Evolutionary conservation across 495 filamentous ascomycete genomes (phyloP), one percentile per base, ranked within the genome.

Genomic region (Halenospora varia): DNA sequence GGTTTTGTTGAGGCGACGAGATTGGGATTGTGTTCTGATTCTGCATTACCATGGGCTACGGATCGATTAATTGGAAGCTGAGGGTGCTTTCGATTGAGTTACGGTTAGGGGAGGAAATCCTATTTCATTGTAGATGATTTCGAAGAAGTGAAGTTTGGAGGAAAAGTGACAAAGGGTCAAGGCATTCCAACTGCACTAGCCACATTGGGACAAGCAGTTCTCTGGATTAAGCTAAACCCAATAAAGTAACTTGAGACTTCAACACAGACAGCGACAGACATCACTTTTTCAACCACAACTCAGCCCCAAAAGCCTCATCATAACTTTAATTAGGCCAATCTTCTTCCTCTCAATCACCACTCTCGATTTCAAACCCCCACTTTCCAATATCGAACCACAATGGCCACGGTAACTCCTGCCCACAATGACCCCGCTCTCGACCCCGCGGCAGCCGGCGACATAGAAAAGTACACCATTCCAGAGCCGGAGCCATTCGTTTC

Each of bases 401-500:
- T 35, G 29, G 42, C 42, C 13, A 46, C 19, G 8, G 8, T n/a
- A 46, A 17, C 42, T 4, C 8, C 42, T 9, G 4, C 42, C 4
- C 42, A 46, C 8, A n/a, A 8, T 17, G n/a, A 6, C 42, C 4
- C 42, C 42, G 8, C 42, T n/a, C 17, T 11, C 25, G 48, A 51
- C 61, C 13, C 15, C 2, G 20, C 13, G 26, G 50, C 17, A 45
- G 55, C 57, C 24, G 26, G 41, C 20, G 68, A 68, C 15, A 66
- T 71, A 65, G 72, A 73, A 39, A 66, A 75, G 55, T 77, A 81
- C 62, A 75, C 75, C 51, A 78, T 76, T 17, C 77, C 76, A 11
- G 69, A 70, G 23, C 72, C 73, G 13, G 71, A 80, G 54, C 71
- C 75, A n/a, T 76, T 78, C 61, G 75, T 69, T 3, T 78, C 80